Conservation (phyloP, 2,329 filamentous ascomycete species). For the Aspergillus sp. region DNA sequence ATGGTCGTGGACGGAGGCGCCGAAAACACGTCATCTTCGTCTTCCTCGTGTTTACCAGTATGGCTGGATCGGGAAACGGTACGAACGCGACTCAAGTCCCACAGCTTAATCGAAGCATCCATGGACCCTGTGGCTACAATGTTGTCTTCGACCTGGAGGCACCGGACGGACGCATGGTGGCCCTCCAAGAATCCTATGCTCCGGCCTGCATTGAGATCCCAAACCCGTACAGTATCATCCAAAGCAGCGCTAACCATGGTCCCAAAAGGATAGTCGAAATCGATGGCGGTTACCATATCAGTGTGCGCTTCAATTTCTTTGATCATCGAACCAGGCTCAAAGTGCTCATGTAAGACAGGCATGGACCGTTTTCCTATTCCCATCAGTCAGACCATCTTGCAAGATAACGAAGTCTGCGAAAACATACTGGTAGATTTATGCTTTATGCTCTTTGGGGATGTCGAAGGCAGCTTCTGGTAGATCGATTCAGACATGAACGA, state of each 20-base stretch:
- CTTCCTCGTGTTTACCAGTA: conserved; percentile 44
- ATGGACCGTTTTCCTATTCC: conserved; percentile 62
- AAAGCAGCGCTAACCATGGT: conserved; percentile 87
- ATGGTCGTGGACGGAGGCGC: conserved; percentile 66
- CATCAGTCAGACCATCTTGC: conserved; percentile 21
- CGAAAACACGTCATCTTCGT: conserved; percentile 46
- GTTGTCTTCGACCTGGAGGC: conserved; percentile 91
- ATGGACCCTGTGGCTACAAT: conserved; percentile 89
- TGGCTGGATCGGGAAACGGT: conserved; percentile 62
- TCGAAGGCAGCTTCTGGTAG: conserved; percentile 79
- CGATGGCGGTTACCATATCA: conserved; percentile 80
- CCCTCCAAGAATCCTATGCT: conserved; percentile 90
- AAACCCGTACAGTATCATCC: conserved; percentile 90
- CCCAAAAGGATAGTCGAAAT: conserved; percentile 96
- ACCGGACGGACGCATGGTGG: conserved; percentile 86
- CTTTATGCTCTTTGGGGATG: conserved; percentile 51
- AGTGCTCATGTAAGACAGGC: conserved; percentile 92
- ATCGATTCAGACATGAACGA: conserved; percentile 97
- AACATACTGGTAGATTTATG: conserved; percentile 37
- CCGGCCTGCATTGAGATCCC: conserved; percentile 89
- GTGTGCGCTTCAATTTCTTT: conserved; percentile 82
- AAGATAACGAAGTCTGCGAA: neutral
- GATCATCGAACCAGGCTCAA: conserved; percentile 81
- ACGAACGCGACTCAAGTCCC: conserved; percentile 85
- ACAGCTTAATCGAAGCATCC: conserved; percentile 88